These are phyloP conservation scores for Pyrrhoderma lamaoense DNA, from an alignment of 1,284 basidiomycete genomes.

Conservation along the genomic window DNA sequence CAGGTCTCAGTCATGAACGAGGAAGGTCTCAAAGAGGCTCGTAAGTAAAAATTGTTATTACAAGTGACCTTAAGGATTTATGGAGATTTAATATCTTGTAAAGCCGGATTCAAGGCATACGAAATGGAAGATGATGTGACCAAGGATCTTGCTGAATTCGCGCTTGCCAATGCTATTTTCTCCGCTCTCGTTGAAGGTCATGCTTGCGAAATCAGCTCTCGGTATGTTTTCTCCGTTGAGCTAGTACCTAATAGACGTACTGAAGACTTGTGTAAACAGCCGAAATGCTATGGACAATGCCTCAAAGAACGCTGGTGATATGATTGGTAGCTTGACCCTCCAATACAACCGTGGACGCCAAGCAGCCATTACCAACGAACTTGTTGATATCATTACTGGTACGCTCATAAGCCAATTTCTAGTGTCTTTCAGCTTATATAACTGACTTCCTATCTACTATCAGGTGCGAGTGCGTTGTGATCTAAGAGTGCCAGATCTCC, in stretches of 20 bases:
- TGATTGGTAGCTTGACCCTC: constrained; percentile 84
- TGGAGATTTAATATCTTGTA: too few species aligned
- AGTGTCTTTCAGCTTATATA: too few species aligned
- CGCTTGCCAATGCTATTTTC: constrained; percentile 94
- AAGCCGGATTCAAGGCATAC: constrained; percentile 86
- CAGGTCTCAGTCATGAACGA: constrained; percentile 78
- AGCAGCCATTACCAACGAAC: constrained; percentile 94
- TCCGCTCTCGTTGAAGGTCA: constrained; percentile 93
- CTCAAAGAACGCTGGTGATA: constrained; percentile 94
- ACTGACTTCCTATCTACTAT: too few species aligned
- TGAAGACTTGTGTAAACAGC: constrained; percentile 34
- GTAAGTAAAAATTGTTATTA: constrained; percentile 39
- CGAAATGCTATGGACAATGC: constrained; percentile 99
- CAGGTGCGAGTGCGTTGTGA: too few species aligned
- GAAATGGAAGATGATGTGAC: constrained; percentile 96
- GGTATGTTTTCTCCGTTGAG: constrained; percentile 38
- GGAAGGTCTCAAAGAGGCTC: constrained; percentile 68
- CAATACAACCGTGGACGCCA: constrained; percentile 99
- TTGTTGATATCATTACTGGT: constrained; percentile 95
- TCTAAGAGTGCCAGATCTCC: too few species aligned
- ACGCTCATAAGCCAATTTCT: too few species aligned
- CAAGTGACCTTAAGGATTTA: background rate
- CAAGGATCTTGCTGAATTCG: constrained; percentile 92
- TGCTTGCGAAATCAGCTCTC: constrained; percentile 89
- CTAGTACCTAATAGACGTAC: too few species aligned